phyloP scores from a whole-genome alignment of 2,329 filamentous ascomycete genomes.

The Ceratocystis variospora region DNA sequence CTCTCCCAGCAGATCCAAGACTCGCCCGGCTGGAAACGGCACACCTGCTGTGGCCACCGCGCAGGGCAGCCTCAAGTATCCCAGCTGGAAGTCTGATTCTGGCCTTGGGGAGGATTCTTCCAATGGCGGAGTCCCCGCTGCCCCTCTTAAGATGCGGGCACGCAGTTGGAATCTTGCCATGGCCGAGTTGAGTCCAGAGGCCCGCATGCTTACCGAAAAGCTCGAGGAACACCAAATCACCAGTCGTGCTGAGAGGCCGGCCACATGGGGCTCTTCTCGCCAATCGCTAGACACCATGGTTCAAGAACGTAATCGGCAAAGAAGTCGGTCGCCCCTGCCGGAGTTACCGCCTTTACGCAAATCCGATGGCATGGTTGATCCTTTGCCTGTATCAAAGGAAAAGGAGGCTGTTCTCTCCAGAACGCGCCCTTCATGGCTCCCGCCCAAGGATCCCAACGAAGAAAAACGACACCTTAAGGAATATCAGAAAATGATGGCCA shows the following conservation, averaged over 20 bases:
- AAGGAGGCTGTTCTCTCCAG: constrained; percentile 72
- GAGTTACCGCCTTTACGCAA: constrained; percentile 56
- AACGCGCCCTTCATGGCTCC: constrained; percentile 71
- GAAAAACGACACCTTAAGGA: constrained; percentile 78
- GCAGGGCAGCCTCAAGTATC: constrained; percentile 46
- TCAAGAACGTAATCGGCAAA: constrained; percentile 23
- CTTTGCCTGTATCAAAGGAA: constrained; percentile 69
- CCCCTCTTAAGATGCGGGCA: constrained; percentile 40
- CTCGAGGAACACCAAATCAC: constrained; percentile 64
- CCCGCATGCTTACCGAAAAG: constrained; percentile 61
- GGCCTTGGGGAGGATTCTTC: constrained; percentile 24
- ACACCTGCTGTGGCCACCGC: constrained; percentile 46
- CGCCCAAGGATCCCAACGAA: constrained; percentile 77
- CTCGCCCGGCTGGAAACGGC: constrained; percentile 48
- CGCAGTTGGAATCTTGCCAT: constrained; percentile 64
- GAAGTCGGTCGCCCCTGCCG: constrained; percentile 39
- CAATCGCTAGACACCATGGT: constrained; percentile 19
- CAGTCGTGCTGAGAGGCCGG: constrained; percentile 22
- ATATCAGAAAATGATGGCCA: constrained; percentile 70
- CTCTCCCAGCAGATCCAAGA: constrained; percentile 26
- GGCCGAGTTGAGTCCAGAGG: constrained; percentile 55
- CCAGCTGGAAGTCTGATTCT: constrained; percentile 38
- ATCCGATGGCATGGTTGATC: constrained; percentile 72
- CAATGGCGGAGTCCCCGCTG: constrained; percentile 23
- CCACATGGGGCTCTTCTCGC: constrained; percentile 20